Conservation (phyloP, 2,329 filamentous ascomycete species). For the Tolypocladium tundrense region DNA sequence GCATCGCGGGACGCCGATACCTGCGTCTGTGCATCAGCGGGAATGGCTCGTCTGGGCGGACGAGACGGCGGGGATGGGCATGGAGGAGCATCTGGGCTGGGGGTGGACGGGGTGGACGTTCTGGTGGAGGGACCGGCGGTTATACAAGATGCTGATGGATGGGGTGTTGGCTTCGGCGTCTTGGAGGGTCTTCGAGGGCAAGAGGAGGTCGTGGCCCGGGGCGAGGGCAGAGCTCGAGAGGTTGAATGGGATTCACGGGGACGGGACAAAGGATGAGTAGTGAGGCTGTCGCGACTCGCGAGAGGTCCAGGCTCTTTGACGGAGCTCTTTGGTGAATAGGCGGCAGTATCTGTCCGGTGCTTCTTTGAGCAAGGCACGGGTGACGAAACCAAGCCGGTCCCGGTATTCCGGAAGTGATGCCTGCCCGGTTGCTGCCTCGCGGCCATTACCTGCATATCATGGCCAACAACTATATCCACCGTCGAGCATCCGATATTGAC, state of each 20-base stretch:
- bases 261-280: not conserved
- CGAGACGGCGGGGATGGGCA: constrained; percentile 27
- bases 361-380: too few relatives aligned
- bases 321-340: too few relatives aligned
- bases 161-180: not conserved
- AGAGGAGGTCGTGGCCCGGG: not conserved
- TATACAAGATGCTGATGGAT: not conserved
- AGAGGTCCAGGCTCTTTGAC: too few relatives aligned
- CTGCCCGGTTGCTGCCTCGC: too few relatives aligned
- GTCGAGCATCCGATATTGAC: too few relatives aligned
- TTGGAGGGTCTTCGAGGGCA: not conserved
- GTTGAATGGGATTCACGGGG: not conserved
- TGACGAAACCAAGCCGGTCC: too few relatives aligned
- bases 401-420: too few relatives aligned
- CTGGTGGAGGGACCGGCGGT: not conserved
- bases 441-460: too few relatives aligned
- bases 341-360: too few relatives aligned
- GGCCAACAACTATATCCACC: too few relatives aligned
- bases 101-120: not conserved
- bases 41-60: constrained; percentile 15
- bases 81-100: constrained; percentile 27
- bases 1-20: constrained; percentile 12
- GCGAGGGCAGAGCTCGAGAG: not conserved
- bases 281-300: too few relatives aligned
- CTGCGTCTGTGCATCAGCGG: constrained; percentile 10